Base-by-base conservation (phyloP, 495 filamentous ascomycete genomes). In the Astrocystis sublimbata region DNA sequence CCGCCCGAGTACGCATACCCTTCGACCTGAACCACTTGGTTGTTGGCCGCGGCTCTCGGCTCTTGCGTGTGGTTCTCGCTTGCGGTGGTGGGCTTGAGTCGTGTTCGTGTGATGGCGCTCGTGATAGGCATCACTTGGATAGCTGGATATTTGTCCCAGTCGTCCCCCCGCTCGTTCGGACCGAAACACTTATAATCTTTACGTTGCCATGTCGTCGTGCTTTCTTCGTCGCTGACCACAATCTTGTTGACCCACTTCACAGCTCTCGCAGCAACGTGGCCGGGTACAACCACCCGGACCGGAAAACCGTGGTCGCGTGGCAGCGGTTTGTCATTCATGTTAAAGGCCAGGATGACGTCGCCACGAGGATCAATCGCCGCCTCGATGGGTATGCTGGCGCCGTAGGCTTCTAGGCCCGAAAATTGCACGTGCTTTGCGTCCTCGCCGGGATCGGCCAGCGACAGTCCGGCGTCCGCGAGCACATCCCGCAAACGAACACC, bases 181-280 rank as follows among this genome's bases (percentile, higher is more conserved):
- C 85, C 86, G 24, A 88, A 81, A 43, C 79, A 76, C 60, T 88
- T 88, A 75, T 89, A 89, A 66, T 88, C 86, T 35, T 75, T 77
- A 13, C 81, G 78, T 66, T 88, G 85, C 75, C 86, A 89, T 61
- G 84, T 76, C 49, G 81, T 83, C 1, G 66, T 68, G 28, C 79
- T 84, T 60, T 89, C 86, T 60, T 85, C 79, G 52, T 83, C 79
- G 30, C 81, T 76, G 2, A 89, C 71, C 4, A 78, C 82, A 55
- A 89, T 86, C 21, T 78, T 79, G 67, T 79, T 82, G 0, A 88
- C 77, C 85, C 86, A 89, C 64, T 89, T 89, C 13, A 89, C 87
- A 49, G 79, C 84, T 31, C 86, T 77, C 12, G 83, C 86, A 4
- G 83, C 87, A 4, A 82, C 83, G 36, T 83, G 77, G 4, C 87